Conservation (phyloP, 2,329 filamentous ascomycete genomes). For the Harringtonia aguacate region DNA sequence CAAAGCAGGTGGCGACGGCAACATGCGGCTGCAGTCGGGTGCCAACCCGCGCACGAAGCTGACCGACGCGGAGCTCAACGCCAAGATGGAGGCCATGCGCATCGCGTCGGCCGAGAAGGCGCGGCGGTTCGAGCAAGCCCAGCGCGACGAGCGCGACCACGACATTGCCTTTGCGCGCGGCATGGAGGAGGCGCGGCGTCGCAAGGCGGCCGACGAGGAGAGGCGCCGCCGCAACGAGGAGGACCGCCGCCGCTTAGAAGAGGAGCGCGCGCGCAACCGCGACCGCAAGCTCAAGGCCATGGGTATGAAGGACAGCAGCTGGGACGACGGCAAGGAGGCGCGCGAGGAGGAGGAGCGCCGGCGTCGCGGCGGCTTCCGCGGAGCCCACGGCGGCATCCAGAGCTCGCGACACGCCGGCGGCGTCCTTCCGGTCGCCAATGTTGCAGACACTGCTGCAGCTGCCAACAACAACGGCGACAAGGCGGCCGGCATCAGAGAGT, state of each 20-base stretch:
- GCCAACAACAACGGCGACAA: background rate
- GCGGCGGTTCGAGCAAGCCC: conserved; percentile 46
- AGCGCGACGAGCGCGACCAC: conserved; percentile 45
- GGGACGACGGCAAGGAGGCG: conserved; percentile 48
- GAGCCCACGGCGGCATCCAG: conserved; percentile 8
- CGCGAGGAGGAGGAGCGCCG: conserved; percentile 24
- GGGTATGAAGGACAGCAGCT: conserved; percentile 40
- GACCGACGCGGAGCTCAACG: conserved; percentile 46
- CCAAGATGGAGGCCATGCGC: conserved; percentile 52
- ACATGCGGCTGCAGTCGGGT: conserved; percentile 39
- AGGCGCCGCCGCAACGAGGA: conserved; percentile 40
- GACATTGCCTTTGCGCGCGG: conserved; percentile 42
- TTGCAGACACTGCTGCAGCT: background rate
- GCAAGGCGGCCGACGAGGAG: conserved; percentile 41
- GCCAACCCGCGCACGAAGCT: conserved; percentile 50
- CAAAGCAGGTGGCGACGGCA: conserved; percentile 11
- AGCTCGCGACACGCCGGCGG: conserved; percentile 8
- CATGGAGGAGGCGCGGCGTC: conserved; percentile 42
- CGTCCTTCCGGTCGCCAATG: conserved; percentile 2
- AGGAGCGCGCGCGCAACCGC: conserved; percentile 49
- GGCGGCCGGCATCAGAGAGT: conserved; percentile 11
- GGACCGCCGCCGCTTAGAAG: conserved; percentile 40
- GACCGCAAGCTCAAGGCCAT: conserved; percentile 52
- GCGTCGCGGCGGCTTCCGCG: conserved; percentile 1
- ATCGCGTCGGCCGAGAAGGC: conserved; percentile 46